Conservation (phyloP, 345 rosid genomes). For the Dovyalis caffra region DNA sequence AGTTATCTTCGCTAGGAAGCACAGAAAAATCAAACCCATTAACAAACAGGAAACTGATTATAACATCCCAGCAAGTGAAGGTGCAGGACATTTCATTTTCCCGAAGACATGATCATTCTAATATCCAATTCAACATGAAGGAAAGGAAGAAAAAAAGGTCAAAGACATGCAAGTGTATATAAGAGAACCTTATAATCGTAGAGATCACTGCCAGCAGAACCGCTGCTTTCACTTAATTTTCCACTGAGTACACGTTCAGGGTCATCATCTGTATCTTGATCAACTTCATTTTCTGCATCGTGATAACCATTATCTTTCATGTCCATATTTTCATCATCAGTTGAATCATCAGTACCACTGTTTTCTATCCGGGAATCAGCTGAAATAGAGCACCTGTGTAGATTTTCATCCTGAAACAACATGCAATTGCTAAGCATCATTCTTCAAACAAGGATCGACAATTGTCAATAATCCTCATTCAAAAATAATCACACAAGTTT, state of each 20-base stretch:
- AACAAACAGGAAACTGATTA: neutral
- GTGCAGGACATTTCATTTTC: too few species aligned
- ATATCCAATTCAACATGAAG: neutral
- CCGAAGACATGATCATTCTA: neutral
- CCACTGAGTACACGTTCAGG: slow-evolving; percentile 74
- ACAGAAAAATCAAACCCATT: neutral
- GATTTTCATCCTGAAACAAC: slow-evolving; percentile 81
- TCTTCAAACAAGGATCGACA: neutral
- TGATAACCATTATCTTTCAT: slow-evolving; percentile 70
- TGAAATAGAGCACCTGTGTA: slow-evolving; percentile 90
- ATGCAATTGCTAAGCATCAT: neutral
- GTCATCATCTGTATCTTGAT: slow-evolving; percentile 77
- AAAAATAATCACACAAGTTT: neutral
- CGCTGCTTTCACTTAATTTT: slow-evolving; percentile 91
- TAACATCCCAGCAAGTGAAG: neutral
- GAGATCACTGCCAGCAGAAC: slow-evolving; percentile 76
- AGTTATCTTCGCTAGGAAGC: neutral
- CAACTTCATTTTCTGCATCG: slow-evolving; percentile 89
- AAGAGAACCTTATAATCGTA: slow-evolving; percentile 70
- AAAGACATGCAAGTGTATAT: neutral
- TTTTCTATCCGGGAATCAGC: slow-evolving; percentile 86
- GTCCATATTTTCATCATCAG: slow-evolving; percentile 81
- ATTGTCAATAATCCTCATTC: neutral
- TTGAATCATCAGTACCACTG: slow-evolving; percentile 88
- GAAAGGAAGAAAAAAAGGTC: neutral